Evolutionary conservation across 2,329 filamentous ascomycete species (phyloP).

Genomic region (Dactylonectria estremocensis): DNA sequence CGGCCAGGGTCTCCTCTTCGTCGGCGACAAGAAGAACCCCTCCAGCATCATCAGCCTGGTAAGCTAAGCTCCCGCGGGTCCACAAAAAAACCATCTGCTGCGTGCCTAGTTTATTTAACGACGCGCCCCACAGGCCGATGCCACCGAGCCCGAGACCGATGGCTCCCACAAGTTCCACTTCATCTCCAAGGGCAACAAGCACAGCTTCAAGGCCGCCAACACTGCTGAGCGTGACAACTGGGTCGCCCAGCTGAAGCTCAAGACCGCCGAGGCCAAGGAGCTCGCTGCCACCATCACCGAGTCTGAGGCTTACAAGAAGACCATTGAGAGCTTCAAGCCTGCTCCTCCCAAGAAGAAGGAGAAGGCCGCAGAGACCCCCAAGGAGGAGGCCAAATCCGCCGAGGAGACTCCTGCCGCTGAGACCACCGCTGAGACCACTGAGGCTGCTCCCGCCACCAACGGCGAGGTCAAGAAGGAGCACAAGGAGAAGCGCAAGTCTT

Average conservation of each 20-base stretch:
- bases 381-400: conserved; percentile 50
- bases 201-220: conserved; percentile 88
- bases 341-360: conserved; percentile 60
- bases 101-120: too few relatives aligned
- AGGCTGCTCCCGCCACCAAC: conserved; percentile 48
- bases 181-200: conserved; percentile 89
- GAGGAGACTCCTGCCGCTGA: conserved; percentile 40
- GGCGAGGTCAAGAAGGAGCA: too few relatives aligned
- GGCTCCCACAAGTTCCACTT: conserved; percentile 88
- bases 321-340: conserved; percentile 79
- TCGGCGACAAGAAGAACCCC: conserved; percentile 87
- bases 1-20: conserved; percentile 95
- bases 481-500: too few relatives aligned
- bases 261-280: conserved; percentile 88
- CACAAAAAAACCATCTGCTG: conserved; percentile 37
- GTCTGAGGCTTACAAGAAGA: conserved; percentile 90
- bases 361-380: conserved; percentile 53
- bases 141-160: conserved; percentile 80
- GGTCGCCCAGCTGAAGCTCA: too few relatives aligned
- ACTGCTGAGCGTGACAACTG: conserved; percentile 87
- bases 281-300: conserved; percentile 80
- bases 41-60: conserved; percentile 89
- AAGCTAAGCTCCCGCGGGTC: conserved; percentile 56
- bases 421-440: conserved; percentile 52
- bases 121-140: conserved; percentile 56